A percentile compares a stretch with the other conserved stretches of the same genome.
Conservation (phyloP, 257 asterid genomes). For the Echites panduratus region DNA sequence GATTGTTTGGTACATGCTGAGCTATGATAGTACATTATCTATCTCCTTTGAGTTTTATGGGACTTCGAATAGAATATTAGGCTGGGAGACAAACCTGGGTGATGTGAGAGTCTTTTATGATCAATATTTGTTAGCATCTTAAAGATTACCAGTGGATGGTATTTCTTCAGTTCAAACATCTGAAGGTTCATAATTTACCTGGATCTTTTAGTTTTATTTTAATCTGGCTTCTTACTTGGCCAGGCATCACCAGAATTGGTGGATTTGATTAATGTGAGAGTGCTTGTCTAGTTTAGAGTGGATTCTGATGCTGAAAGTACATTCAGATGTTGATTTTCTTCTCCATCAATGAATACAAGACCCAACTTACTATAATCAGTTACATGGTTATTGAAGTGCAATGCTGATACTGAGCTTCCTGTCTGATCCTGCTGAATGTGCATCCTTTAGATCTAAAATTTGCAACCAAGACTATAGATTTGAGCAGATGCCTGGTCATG, state of each 20-base stretch:
- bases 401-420: conserved; percentile 16
- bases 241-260: conserved; percentile 1
- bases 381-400: conserved; percentile 7
- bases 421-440: conserved; percentile 20
- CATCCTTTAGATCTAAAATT: conserved; percentile 17
- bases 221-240: background rate
- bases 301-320: conserved; percentile 2
- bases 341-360: conserved; percentile 1
- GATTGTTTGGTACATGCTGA: background rate
- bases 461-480: conserved; percentile 16
- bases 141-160: background rate
- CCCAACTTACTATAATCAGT: background rate
- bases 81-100: background rate
- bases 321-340: background rate
- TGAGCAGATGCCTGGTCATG: conserved; percentile 17
- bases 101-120: background rate
- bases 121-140: background rate
- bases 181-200: background rate
- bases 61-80: background rate
- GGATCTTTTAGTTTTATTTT: background rate
- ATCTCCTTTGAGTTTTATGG: background rate
- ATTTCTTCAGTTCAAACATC: background rate
- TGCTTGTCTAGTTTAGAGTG: background rate
- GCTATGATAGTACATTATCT: background rate
- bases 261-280: background rate